Base-by-base conservation (phyloP, 495 filamentous ascomycete species). In the Jackrogersella multiformis region DNA sequence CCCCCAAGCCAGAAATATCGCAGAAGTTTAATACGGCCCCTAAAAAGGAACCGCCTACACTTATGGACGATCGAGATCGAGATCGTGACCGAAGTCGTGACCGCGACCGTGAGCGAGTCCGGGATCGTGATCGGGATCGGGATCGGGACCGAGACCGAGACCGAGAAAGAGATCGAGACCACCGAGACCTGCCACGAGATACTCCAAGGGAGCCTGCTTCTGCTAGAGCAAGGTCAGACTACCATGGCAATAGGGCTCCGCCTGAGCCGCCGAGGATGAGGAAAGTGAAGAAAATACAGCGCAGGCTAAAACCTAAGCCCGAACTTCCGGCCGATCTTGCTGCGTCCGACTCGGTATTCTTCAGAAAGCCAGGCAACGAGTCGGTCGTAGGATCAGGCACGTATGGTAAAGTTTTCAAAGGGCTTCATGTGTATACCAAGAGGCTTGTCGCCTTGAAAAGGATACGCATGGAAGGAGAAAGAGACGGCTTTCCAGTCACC, bases 381-480 rank as follows among this genome's bases (percentile, higher is more conserved):
- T 97, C 93, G 6, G 92, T 97, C 2, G 88, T 97, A 8, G 94
- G 94, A 28, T 95, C 93, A 38, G 94, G 94, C 23, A 97, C 92
- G 1, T 97, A 95, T 73, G 95, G 94, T 38, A 98, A 99, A 74
- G 95, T 99, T 5, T 99, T 97, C 82, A 98, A 98, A 73, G 95
- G 90, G n/a, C 84, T 94, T 13, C 93, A 99, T 75, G 93, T 97
- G 12, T 96, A 96, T 68, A 99, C 94, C 7, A 89, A 93, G 69
- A 87, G 88, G 28, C 87, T 92, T 61, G 96, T 97, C 36, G 96
- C 96, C 5, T 78, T 99, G 55, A 99, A 99, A 80, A 92, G 78
- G 88, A 98, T 77, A 56, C 77, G 81, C 5, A 84, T 98, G 95
- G 95, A 98, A 72, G 92, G 93, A 28, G 95, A 99, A 79, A 88